These are phyloP conservation scores for Penicillium sp. DNA, from an alignment of 2,329 filamentous ascomycete genomes.

Conservation along the genomic window DNA sequence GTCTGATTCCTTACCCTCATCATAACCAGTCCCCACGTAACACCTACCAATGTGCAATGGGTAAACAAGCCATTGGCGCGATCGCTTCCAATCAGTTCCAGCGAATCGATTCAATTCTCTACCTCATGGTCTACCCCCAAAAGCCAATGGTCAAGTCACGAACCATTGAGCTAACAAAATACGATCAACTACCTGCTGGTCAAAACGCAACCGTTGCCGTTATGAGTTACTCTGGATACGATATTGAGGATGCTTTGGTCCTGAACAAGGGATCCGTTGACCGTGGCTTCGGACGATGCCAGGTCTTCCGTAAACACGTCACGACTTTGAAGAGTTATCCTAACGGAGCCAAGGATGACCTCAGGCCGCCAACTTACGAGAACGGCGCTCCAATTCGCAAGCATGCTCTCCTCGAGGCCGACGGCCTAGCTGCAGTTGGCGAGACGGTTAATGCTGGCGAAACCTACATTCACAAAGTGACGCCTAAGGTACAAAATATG, in stretches of 20 bases:
- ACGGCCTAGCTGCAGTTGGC: slow-evolving; percentile 85
- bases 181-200: slow-evolving; percentile 93
- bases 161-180: slow-evolving; percentile 93
- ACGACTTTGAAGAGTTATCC: slow-evolving; percentile 84
- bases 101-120: slow-evolving; percentile 91
- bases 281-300: slow-evolving; percentile 90
- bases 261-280: slow-evolving; percentile 95
- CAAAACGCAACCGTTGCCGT: slow-evolving; percentile 97
- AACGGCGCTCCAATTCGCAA: slow-evolving; percentile 61
- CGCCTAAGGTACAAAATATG: slow-evolving; percentile 71
- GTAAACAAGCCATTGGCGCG: slow-evolving; percentile 98
- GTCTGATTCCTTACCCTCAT: slow-evolving; percentile 94
- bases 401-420: slow-evolving; percentile 70
- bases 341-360: slow-evolving; percentile 64
- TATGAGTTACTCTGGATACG: slow-evolving; percentile 99
- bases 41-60: slow-evolving; percentile 99
- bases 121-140: slow-evolving; percentile 96
- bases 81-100: slow-evolving; percentile 98
- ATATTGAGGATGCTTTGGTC: slow-evolving; percentile 97
- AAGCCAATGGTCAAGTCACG: slow-evolving; percentile 96
- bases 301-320: slow-evolving; percentile 94
- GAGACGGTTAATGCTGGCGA: slow-evolving; percentile 73
- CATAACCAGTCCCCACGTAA: slow-evolving; percentile 99
- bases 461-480: slow-evolving; percentile 85
- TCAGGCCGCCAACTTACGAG: slow-evolving; percentile 63